A percentile compares a stretch with the other conserved stretches of the same genome.
Conservation (phyloP, 2,329 filamentous ascomycete species). For the Exserohilum rostratum region DNA sequence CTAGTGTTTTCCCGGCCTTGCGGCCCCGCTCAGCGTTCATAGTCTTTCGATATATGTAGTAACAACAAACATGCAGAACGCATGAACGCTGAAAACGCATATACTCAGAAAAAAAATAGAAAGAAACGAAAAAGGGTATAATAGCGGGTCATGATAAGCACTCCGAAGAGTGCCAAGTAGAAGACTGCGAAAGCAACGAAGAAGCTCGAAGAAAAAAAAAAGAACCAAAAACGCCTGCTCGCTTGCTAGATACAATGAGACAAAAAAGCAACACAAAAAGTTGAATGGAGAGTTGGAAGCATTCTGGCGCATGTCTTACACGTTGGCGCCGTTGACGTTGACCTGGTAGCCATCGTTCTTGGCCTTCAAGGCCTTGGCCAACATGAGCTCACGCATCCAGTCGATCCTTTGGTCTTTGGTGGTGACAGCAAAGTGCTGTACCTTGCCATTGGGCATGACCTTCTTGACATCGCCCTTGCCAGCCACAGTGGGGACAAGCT, state of each 20-base stretch:
- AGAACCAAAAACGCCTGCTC: slow-evolving; percentile 21
- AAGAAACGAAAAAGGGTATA: slow-evolving; percentile 37
- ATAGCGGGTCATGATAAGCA: slow-evolving; percentile 30
- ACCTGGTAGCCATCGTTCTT: slow-evolving; percentile 85
- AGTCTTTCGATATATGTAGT: slow-evolving; percentile 25
- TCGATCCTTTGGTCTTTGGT: slow-evolving; percentile 81
- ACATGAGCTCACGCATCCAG: slow-evolving; percentile 95
- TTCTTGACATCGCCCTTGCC: slow-evolving; percentile 50
- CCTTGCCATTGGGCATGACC: slow-evolving; percentile 65
- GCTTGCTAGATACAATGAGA: slow-evolving; percentile 18
- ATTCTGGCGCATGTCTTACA: slow-evolving; percentile 22
- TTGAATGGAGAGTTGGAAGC: not conserved
- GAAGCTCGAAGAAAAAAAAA: slow-evolving; percentile 7
- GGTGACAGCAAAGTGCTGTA: slow-evolving; percentile 79
- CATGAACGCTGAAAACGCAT: slow-evolving; percentile 4
- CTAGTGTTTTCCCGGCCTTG: slow-evolving; percentile 25
- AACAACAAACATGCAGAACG: slow-evolving; percentile 12
- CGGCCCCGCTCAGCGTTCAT: slow-evolving; percentile 24
- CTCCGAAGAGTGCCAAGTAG: slow-evolving; percentile 8
- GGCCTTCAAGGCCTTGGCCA: slow-evolving; percentile 83
- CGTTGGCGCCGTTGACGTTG: slow-evolving; percentile 70
- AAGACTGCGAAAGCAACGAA: slow-evolving; percentile 17
- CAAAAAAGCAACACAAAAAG: slow-evolving; percentile 5
- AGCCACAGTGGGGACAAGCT: slow-evolving; percentile 75
- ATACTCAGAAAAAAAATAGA: slow-evolving; percentile 4